These are phyloP conservation scores for Mimosa bimucronata DNA, from an alignment of 306 rosid genomes.

Conservation along the genomic window DNA sequence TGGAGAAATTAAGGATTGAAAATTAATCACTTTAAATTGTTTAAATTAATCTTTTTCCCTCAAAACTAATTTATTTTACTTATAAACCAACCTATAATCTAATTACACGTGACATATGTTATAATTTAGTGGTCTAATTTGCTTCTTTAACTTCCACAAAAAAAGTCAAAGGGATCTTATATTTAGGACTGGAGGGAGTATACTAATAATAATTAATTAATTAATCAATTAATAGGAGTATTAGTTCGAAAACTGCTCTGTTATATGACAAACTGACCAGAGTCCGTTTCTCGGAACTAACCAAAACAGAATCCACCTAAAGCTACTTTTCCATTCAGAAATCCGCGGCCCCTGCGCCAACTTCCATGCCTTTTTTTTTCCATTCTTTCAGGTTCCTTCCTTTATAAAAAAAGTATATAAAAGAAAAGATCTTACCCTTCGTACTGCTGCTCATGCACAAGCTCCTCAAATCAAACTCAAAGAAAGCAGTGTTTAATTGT, in stretches of 20 bases:
- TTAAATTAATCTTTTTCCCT: too few species aligned
- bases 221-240: background rate
- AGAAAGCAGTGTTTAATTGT: background rate
- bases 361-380: background rate
- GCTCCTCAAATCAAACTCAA: background rate
- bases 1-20: too few species aligned
- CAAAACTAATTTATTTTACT: too few species aligned
- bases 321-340: slow-evolving; percentile 5
- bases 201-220: background rate
- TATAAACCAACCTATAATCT: too few species aligned
- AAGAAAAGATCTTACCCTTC: background rate
- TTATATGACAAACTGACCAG: background rate
- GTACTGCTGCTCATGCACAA: background rate
- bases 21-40: too few species aligned
- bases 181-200: too few species aligned
- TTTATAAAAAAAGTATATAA: background rate
- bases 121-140: too few species aligned
- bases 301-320: slow-evolving; percentile 10
- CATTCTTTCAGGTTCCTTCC: background rate
- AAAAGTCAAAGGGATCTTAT: too few species aligned
- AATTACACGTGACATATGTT: too few species aligned
- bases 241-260: background rate
- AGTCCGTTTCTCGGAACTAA: background rate
- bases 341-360: background rate
- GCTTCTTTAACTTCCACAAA: too few species aligned